These are phyloP conservation scores for Plasmodium vinckei DNA, from an alignment of 169 alveolate genomes.

Conservation along the genomic window DNA sequence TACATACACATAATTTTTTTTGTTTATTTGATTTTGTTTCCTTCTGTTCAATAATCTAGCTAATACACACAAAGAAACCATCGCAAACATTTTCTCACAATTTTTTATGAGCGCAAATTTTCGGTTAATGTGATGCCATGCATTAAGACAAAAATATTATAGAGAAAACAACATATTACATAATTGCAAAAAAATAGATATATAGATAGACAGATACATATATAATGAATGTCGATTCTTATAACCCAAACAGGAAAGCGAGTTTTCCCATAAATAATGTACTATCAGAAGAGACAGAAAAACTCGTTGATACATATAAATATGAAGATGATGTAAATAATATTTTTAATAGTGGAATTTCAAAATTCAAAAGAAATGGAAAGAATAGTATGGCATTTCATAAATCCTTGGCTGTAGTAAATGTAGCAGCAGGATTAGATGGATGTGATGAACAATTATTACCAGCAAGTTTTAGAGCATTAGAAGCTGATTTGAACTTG, in stretches of 20 bases:
- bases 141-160: too few relatives aligned
- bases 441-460: constrained; percentile 92
- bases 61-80: too few relatives aligned
- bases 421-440: constrained; percentile 90
- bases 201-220: too few relatives aligned
- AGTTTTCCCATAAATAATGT: constrained; percentile 6
- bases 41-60: too few relatives aligned
- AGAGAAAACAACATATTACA: too few relatives aligned
- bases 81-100: too few relatives aligned
- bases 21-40: too few relatives aligned
- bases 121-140: too few relatives aligned
- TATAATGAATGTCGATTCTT: constrained; percentile 40
- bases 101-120: too few relatives aligned
- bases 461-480: constrained; percentile 92
- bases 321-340: constrained; percentile 3
- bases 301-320: constrained; percentile 37
- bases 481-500: constrained; percentile 89
- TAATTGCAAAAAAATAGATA: too few relatives aligned
- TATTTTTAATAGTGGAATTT: background rate
- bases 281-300: constrained; percentile 64
- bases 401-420: constrained; percentile 84
- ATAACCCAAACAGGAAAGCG: constrained; percentile 24
- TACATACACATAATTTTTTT: background rate
- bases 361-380: constrained; percentile 20
- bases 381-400: constrained; percentile 37